These are phyloP conservation scores for Cryphonectria radicalis DNA, from an alignment of 2,329 filamentous ascomycete genomes.

Conservation along the genomic window DNA sequence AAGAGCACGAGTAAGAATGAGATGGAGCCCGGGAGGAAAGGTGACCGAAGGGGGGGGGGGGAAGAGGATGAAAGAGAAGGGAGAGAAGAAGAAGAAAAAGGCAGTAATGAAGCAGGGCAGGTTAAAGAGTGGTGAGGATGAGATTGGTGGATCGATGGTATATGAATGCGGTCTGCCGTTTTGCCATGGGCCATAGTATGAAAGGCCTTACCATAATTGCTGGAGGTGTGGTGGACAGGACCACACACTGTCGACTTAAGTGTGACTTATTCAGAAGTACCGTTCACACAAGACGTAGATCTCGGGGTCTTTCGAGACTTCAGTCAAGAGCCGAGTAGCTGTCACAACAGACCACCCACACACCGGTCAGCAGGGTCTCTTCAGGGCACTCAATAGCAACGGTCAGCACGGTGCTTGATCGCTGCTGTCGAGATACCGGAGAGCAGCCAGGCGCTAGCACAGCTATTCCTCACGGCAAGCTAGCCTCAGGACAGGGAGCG, in stretches of 20 bases:
- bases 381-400: constrained; percentile 28
- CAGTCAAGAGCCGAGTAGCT: constrained; percentile 23
- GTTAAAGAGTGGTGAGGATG: constrained; percentile 32
- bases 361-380: constrained; percentile 16
- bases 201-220: constrained; percentile 54
- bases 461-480: constrained; percentile 23
- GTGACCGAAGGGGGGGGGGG: neutral
- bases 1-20: constrained; percentile 4
- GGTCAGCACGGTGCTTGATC: constrained; percentile 24
- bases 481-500: constrained; percentile 20
- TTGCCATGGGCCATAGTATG: constrained; percentile 41
- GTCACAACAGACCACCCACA: constrained; percentile 24
- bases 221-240: constrained; percentile 45
- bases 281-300: constrained; percentile 21
- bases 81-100: neutral
- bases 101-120: constrained; percentile 26
- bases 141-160: constrained; percentile 42
- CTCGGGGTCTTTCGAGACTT: constrained; percentile 20
- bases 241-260: constrained; percentile 38
- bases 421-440: constrained; percentile 14
- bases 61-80: neutral
- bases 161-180: constrained; percentile 51
- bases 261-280: constrained; percentile 31
- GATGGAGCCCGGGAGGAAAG: neutral
- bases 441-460: constrained; percentile 17